phyloP scores from a whole-genome alignment of 495 filamentous ascomycete genomes.

The Neurospora sp. region DNA sequence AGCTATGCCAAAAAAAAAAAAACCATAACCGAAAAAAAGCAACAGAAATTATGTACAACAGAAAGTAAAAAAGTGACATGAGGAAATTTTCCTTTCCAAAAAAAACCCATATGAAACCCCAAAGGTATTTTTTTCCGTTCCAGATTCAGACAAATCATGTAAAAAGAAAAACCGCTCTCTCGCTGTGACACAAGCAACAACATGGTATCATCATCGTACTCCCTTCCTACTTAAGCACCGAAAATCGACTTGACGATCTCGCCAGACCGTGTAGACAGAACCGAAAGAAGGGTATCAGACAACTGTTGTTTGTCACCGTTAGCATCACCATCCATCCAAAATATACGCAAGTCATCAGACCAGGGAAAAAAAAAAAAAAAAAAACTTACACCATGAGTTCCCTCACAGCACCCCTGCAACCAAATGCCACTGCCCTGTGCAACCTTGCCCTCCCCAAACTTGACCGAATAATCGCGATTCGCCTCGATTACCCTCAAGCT shows the following conservation, averaged over 20 bases:
- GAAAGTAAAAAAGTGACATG: neutral
- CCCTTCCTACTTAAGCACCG: constrained; percentile 18
- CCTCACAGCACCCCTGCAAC: constrained; percentile 92
- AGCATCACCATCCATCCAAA: neutral
- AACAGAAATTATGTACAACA: neutral
- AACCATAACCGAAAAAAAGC: neutral
- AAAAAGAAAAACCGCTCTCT: neutral
- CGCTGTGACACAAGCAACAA: neutral
- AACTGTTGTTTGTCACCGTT: constrained; percentile 29
- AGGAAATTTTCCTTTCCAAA: neutral
- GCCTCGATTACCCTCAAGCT: constrained; percentile 22
- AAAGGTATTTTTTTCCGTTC: neutral
- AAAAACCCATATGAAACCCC: neutral
- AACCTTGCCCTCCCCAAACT: constrained; percentile 56
- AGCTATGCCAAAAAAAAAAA: neutral
- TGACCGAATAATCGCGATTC: constrained; percentile 62
- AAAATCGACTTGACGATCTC: constrained; percentile 71
- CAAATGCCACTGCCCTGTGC: constrained; percentile 65
- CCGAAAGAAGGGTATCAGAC: constrained; percentile 69
- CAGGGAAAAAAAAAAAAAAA: neutral
- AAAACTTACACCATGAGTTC: constrained; percentile 72
- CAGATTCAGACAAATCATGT: neutral
- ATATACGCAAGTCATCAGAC: neutral
- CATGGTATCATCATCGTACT: neutral
- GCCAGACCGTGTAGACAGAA: constrained; percentile 60